Conservation (phyloP, 31 red algal genomes). For the Odonthalia washingtoniensis region DNA sequence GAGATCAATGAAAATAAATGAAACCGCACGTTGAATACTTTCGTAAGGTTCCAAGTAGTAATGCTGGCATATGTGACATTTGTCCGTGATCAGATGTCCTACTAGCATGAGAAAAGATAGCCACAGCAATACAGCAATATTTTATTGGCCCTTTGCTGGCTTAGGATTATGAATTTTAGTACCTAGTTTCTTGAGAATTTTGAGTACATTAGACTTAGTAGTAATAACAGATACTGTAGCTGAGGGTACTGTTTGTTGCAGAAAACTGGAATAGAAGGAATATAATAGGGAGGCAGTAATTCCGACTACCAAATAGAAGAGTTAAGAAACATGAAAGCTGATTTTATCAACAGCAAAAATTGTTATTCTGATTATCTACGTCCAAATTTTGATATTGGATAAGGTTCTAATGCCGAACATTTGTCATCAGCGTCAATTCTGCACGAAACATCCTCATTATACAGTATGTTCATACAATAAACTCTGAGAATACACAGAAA, state of each 20-base stretch:
- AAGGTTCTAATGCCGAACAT: neutral
- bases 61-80: neutral
- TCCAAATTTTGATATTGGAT: neutral
- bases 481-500: neutral
- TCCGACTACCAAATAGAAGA: neutral
- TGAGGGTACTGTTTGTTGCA: neutral
- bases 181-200: neutral
- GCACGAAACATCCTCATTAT: neutral
- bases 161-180: neutral
- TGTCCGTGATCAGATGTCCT: conserved; percentile 8
- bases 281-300: neutral
- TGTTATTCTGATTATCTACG: neutral
- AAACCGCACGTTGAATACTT: neutral
- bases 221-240: neutral
- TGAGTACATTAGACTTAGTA: neutral
- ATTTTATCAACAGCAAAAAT: neutral
- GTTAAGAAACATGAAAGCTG: neutral
- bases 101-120: neutral
- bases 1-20: neutral
- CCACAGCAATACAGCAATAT: neutral
- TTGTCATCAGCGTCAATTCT: neutral
- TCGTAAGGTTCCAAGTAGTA: neutral
- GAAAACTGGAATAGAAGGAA: neutral
- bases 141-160: neutral
- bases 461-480: neutral